Conservation (phyloP, 2,329 filamentous ascomycete genomes). For the Cadophora gregata region DNA sequence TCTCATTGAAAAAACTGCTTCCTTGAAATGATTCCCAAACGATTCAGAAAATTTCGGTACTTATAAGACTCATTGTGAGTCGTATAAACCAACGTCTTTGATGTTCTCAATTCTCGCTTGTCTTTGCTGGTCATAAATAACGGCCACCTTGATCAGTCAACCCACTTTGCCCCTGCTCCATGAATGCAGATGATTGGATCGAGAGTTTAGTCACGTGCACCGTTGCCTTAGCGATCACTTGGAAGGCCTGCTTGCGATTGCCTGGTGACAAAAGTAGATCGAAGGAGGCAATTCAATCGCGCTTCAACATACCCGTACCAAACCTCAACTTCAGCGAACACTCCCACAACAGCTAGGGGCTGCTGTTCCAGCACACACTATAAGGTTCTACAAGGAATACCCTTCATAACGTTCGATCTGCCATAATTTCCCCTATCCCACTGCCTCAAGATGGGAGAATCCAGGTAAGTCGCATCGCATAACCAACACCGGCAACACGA, state of each 20-base stretch:
- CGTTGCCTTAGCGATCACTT: slow-evolving; percentile 26
- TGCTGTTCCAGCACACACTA: slow-evolving; percentile 10
- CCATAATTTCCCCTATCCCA: slow-evolving; percentile 2
- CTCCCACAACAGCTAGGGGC: background rate
- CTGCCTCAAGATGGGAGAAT: slow-evolving; percentile 44
- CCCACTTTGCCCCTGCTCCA: background rate
- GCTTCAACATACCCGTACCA: slow-evolving; percentile 7
- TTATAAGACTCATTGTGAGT: too few relatives aligned
- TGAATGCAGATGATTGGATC: background rate
- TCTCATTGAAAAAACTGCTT: too few relatives aligned
- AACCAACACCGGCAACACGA: slow-evolving; percentile 15
- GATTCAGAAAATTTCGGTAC: too few relatives aligned
- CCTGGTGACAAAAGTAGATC: slow-evolving; percentile 1
- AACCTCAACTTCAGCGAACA: slow-evolving; percentile 1
- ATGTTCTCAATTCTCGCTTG: too few relatives aligned
- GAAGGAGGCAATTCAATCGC: slow-evolving; percentile 8
- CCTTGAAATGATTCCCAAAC: too few relatives aligned
- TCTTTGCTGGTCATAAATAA: too few relatives aligned
- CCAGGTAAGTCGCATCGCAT: slow-evolving; percentile 40
- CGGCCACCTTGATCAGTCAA: too few relatives aligned
- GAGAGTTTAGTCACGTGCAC: background rate
- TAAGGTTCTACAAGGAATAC: background rate
- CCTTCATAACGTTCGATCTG: background rate
- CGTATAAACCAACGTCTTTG: too few relatives aligned
- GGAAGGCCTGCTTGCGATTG: background rate